Conservation (phyloP, 2,329 filamentous ascomycete species). For the Verticillium albo-atrum region DNA sequence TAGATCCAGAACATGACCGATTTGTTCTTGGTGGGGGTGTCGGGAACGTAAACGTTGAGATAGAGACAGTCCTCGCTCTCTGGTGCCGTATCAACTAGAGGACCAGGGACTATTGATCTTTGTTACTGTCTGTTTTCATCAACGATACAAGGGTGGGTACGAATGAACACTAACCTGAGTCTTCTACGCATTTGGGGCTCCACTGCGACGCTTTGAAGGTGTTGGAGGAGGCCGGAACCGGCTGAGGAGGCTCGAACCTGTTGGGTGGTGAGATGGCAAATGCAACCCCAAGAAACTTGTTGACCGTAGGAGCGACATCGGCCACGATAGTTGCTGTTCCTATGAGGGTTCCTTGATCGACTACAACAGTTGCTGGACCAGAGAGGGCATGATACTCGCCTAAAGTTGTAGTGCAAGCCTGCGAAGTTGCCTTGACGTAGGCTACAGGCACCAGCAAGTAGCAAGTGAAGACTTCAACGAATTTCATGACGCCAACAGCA, state of each 20-base stretch:
- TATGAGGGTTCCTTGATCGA: background rate
- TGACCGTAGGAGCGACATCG: background rate
- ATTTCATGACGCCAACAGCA: too few relatives aligned
- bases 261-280: background rate
- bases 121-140: too few relatives aligned
- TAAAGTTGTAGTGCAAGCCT: too few relatives aligned
- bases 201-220: background rate
- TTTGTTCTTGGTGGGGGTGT: constrained; percentile 2
- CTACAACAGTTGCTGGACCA: background rate
- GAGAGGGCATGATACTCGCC: too few relatives aligned
- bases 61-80: constrained; percentile 28
- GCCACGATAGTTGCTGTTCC: background rate
- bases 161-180: background rate
- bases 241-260: background rate
- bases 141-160: background rate
- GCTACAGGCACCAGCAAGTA: too few relatives aligned
- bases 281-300: background rate
- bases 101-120: background rate
- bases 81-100: constrained; percentile 1
- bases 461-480: too few relatives aligned
- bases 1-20: constrained; percentile 11
- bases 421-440: too few relatives aligned
- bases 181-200: background rate
- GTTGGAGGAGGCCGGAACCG: background rate
- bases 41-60: constrained; percentile 25